phyloP scores from a whole-genome alignment of 495 filamentous ascomycete genomes.

The Lentithecium fluviatile region DNA sequence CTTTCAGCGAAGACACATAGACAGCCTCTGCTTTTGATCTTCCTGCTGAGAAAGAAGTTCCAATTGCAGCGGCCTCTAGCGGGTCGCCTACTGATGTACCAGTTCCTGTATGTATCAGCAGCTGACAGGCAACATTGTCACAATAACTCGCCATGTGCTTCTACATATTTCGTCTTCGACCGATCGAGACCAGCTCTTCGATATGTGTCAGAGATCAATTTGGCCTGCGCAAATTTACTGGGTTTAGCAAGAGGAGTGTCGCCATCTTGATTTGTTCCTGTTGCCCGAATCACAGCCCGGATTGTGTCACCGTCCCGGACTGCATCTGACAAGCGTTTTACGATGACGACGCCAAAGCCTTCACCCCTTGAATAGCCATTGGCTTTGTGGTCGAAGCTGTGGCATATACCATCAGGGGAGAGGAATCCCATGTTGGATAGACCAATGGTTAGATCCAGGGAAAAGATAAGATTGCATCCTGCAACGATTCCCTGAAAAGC shows the following conservation, averaged over 20 bases:
- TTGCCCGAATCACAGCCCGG: no score
- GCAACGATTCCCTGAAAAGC: not conserved
- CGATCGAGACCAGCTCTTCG: not conserved
- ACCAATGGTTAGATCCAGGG: no score
- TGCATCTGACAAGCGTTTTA: not conserved
- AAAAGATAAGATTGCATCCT: not conserved
- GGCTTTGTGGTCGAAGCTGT: no score
- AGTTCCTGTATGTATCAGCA: no score
- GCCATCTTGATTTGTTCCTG: no score
- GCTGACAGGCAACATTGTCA: no score
- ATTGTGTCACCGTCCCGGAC: not conserved
- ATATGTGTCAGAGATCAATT: no score
- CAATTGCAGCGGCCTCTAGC: not conserved
- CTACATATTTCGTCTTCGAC: not conserved
- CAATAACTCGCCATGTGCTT: not conserved
- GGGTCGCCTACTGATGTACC: slow-evolving; percentile 2
- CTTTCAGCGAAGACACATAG: not conserved
- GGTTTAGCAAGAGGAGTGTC: no score
- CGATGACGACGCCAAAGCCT: not conserved
- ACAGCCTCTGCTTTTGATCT: slow-evolving; percentile 3
- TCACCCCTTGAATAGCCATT: not conserved
- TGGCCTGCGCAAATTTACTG: no score
- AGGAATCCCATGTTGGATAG: no score
- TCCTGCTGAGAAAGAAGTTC: slow-evolving; percentile 25
- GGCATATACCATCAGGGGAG: no score